Conservation (phyloP, 192 early-diverging fungal genomes). For the Glomus cerebriforme region DNA sequence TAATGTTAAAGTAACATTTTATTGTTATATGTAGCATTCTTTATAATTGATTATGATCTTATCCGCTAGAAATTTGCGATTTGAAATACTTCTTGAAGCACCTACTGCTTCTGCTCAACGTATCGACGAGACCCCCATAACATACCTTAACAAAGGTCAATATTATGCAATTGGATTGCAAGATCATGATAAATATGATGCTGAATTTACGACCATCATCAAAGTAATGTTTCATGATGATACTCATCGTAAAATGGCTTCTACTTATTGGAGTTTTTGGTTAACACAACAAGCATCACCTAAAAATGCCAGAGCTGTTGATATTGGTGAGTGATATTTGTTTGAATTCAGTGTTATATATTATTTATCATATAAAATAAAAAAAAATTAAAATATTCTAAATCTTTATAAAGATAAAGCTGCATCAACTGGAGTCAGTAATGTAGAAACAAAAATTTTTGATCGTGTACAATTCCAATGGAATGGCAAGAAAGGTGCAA, state of each 20-base stretch:
- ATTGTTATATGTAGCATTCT: not conserved
- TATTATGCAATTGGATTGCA: slow-evolving; percentile 59
- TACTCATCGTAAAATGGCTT: slow-evolving; percentile 60
- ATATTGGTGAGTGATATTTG: slow-evolving; percentile 52
- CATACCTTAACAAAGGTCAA: slow-evolving; percentile 76
- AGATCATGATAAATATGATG: slow-evolving; percentile 51
- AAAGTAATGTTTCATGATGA: slow-evolving; percentile 75
- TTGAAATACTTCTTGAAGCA: slow-evolving; percentile 43
- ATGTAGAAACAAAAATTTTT: slow-evolving; percentile 61
- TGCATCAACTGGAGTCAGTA: slow-evolving; percentile 54
- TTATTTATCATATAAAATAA: too few relatives aligned
- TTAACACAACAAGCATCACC: slow-evolving; percentile 66
- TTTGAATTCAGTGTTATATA: not conserved
- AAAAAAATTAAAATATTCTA: too few relatives aligned
- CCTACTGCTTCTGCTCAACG: slow-evolving; percentile 55
- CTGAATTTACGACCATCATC: slow-evolving; percentile 55
- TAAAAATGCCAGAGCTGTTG: slow-evolving; percentile 59
- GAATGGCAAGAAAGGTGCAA: slow-evolving; percentile 66
- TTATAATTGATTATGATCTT: not conserved
- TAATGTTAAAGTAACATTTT: not conserved
- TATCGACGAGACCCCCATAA: slow-evolving; percentile 60
- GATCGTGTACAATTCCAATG: slow-evolving; percentile 73
- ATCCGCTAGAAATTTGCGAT: slow-evolving; percentile 36
- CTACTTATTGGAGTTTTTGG: slow-evolving; percentile 75
- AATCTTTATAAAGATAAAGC: slow-evolving; percentile 43